These are phyloP conservation scores for Chlorella sp. DNA, from an alignment of 139 green algal genomes.

Conservation along the genomic window DNA sequence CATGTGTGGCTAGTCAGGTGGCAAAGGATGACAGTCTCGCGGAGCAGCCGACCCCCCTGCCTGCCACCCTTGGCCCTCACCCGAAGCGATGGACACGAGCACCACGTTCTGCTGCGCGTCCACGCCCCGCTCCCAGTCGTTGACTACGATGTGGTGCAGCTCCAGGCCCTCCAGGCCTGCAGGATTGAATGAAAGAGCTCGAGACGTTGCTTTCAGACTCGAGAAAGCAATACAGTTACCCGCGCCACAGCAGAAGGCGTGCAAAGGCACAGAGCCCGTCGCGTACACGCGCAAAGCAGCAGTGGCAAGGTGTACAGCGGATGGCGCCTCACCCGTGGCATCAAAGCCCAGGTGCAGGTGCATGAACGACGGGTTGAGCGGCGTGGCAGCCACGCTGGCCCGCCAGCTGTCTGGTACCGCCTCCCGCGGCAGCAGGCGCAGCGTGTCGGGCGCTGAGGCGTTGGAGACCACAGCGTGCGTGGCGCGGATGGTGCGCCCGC, in stretches of 20 bases:
- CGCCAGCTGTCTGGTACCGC: constrained; percentile 58
- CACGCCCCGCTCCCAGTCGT: constrained; percentile 88
- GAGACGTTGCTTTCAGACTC: too few species aligned
- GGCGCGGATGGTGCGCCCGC: constrained; percentile 41
- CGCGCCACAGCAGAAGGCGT: too few species aligned
- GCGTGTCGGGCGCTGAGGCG: constrained; percentile 89
- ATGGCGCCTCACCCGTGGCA: constrained; percentile 67
- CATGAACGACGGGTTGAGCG: constrained; percentile 93
- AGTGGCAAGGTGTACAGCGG: too few species aligned
- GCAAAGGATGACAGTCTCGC: too few species aligned
- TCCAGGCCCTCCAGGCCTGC: constrained; percentile 75
- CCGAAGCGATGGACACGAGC: constrained; percentile 73
- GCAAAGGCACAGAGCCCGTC: too few species aligned
- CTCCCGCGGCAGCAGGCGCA: constrained; percentile 77
- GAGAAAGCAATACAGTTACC: too few species aligned
- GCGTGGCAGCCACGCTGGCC: constrained; percentile 53
- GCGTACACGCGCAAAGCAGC: too few species aligned
- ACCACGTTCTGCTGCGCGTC: constrained; percentile 90
- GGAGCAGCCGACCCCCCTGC: too few species aligned
- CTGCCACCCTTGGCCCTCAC: not conserved
- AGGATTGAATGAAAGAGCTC: too few species aligned
- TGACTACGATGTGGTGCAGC: constrained; percentile 98
- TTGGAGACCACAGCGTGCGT: constrained; percentile 87
- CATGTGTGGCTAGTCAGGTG: too few species aligned
- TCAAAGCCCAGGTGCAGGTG: constrained; percentile 97